A percentile compares a stretch with the other conserved stretches of the same genome.
Evolutionary conservation across 306 rosid species (phyloP).

Genomic region (Castanea sativa): DNA sequence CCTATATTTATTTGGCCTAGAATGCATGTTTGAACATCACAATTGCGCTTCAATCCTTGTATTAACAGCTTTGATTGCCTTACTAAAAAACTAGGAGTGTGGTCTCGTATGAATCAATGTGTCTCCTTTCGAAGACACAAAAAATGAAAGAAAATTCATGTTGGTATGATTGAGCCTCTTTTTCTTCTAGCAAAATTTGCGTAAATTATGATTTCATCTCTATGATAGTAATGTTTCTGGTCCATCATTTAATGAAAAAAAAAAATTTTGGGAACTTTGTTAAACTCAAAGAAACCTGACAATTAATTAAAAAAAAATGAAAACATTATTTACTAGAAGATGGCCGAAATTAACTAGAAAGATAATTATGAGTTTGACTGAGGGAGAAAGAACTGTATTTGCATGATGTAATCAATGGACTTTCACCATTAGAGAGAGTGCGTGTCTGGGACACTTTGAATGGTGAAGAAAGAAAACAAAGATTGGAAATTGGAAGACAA

Average conservation of each 20-base stretch:
- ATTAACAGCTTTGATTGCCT: neutral
- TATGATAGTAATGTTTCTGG: neutral
- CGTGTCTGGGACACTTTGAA: neutral
- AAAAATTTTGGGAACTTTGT: too few species aligned
- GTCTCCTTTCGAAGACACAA: neutral
- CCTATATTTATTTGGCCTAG: neutral
- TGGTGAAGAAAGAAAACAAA: neutral
- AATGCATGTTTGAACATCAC: conserved; percentile 1
- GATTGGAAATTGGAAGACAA: neutral
- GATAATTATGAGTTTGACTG: neutral
- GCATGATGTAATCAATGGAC: neutral
- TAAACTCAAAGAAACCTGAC: neutral
- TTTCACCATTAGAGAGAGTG: neutral
- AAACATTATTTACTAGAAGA: neutral
- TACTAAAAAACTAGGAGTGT: neutral
- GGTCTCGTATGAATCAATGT: neutral
- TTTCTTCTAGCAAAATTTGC: neutral
- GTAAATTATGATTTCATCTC: neutral
- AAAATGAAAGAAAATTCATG: neutral
- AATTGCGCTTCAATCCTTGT: conserved; percentile 7
- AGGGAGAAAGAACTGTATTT: neutral
- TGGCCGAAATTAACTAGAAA: neutral
- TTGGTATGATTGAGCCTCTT: neutral
- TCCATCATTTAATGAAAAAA: neutral
- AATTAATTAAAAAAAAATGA: neutral